Percentiles rank a stretch among this genome's conserved stretches.
Conservation (phyloP, 2,329 filamentous ascomycete species). For the Leptographium lundbergii region DNA sequence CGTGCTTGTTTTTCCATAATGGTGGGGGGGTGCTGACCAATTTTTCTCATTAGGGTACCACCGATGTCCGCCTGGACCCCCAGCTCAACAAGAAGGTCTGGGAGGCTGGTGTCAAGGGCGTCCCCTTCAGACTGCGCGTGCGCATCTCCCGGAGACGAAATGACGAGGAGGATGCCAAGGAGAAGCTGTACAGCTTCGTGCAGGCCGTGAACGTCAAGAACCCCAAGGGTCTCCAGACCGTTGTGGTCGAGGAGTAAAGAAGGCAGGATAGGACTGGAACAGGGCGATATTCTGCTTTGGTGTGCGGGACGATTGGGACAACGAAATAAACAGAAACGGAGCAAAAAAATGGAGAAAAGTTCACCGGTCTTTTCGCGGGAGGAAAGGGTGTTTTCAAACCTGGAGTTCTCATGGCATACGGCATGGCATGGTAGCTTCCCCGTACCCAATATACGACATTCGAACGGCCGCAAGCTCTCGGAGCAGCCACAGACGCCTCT, state of each 20-base stretch:
- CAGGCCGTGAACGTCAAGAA: slow-evolving; percentile 99
- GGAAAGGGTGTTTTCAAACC: slow-evolving; percentile 21
- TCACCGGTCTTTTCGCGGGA: not conserved
- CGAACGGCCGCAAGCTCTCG: not conserved
- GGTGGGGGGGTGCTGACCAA: not conserved
- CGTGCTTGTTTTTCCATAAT: too few species aligned
- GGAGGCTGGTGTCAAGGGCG: slow-evolving; percentile 98
- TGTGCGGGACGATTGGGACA: slow-evolving; percentile 4
- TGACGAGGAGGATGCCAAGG: slow-evolving; percentile 98
- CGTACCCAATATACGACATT: slow-evolving; percentile 7
- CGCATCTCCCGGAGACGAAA: slow-evolving; percentile 99
- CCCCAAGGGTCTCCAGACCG: slow-evolving; percentile 91
- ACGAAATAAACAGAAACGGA: slow-evolving; percentile 17
- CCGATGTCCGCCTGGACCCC: slow-evolving; percentile 94
- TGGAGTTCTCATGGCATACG: slow-evolving; percentile 29
- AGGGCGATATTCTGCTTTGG: not conserved
- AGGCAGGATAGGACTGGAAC: not conserved
- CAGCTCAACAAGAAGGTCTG: slow-evolving; percentile 99
- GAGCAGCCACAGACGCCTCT: not conserved
- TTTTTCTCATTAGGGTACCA: slow-evolving; percentile 57
- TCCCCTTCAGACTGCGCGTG: slow-evolving; percentile 91
- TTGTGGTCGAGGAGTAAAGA: slow-evolving; percentile 64
- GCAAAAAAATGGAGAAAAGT: slow-evolving; percentile 5
- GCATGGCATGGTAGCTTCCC: slow-evolving; percentile 26
- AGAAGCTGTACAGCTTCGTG: slow-evolving; percentile 99